These are phyloP conservation scores for Madurella mycetomatis DNA, from an alignment of 2,329 filamentous ascomycete genomes.

Conservation along the genomic window DNA sequence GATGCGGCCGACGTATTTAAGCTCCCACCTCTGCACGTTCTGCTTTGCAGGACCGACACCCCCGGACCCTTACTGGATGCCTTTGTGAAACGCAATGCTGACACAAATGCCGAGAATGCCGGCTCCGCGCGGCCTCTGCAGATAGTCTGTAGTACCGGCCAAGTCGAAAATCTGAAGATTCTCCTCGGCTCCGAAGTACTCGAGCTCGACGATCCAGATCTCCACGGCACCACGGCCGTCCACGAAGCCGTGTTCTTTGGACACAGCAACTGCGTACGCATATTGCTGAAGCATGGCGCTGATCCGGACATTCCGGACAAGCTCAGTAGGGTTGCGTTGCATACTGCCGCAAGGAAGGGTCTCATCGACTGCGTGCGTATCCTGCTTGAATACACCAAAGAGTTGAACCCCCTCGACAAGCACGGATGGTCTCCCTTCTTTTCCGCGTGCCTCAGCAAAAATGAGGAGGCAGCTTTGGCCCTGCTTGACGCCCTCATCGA, in stretches of 20 bases:
- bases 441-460: slow-evolving; percentile 14
- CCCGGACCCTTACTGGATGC: slow-evolving; percentile 12
- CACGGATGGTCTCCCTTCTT: slow-evolving; percentile 19
- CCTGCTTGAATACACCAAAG: slow-evolving; percentile 10
- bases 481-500: slow-evolving; percentile 18
- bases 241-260: slow-evolving; percentile 10
- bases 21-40: slow-evolving; percentile 11
- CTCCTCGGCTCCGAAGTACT: slow-evolving; percentile 9
- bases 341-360: slow-evolving; percentile 11
- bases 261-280: slow-evolving; percentile 2
- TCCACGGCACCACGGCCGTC: slow-evolving; percentile 16
- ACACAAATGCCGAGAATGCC: slow-evolving; percentile 16
- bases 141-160: slow-evolving; percentile 8
- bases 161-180: slow-evolving; percentile 14
- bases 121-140: slow-evolving; percentile 13
- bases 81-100: slow-evolving; percentile 15
- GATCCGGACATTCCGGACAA: slow-evolving; percentile 13
- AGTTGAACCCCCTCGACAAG: slow-evolving; percentile 10
- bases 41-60: slow-evolving; percentile 11
- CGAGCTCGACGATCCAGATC: slow-evolving; percentile 19
- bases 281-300: slow-evolving; percentile 12
- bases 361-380: background rate
- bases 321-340: slow-evolving; percentile 7
- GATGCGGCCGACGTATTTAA: background rate
- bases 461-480: slow-evolving; percentile 6